Evolutionary conservation across 306 rosid genomes (phyloP).

Genomic region (Vigna hirtella): DNA sequence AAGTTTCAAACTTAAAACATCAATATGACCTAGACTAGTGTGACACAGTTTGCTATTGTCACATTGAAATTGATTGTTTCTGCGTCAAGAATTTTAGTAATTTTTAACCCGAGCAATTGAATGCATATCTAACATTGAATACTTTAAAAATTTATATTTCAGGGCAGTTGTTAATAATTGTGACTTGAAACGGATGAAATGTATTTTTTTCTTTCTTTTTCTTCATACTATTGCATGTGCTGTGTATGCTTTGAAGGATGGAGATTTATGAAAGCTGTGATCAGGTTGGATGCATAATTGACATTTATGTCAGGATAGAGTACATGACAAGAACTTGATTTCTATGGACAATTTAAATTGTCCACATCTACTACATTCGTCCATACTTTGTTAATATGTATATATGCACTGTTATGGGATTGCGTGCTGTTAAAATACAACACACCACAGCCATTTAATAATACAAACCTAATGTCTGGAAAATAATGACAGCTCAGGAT

Average conservation of each 20-base stretch:
- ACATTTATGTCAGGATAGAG: not conserved
- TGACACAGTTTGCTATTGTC: constrained; percentile 20
- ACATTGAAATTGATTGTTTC: constrained; percentile 20
- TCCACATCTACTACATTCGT: not conserved
- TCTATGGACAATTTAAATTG: constrained; percentile 8
- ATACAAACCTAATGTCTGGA: not conserved
- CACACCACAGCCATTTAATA: not conserved
- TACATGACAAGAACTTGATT: constrained; percentile 5
- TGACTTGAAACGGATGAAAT: constrained; percentile 28
- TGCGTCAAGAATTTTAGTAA: not conserved
- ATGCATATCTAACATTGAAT: constrained; percentile 11
- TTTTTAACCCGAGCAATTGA: constrained; percentile 21
- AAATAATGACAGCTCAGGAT: not conserved
- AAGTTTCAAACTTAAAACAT: constrained; percentile 33
- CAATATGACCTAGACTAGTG: constrained; percentile 3
- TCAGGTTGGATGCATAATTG: not conserved
- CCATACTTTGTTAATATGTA: constrained; percentile 7
- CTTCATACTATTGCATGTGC: constrained; percentile 8
- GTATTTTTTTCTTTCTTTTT: not conserved
- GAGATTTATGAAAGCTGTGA: not conserved
- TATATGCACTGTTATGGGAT: not conserved
- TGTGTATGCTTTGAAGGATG: not conserved
- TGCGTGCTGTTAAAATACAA: not conserved
- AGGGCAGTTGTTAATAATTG: constrained; percentile 11
- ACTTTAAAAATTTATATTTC: constrained; percentile 6